These are phyloP conservation scores for Gigaspora rosea DNA, from an alignment of 192 early-diverging fungal genomes.

Conservation along the genomic window DNA sequence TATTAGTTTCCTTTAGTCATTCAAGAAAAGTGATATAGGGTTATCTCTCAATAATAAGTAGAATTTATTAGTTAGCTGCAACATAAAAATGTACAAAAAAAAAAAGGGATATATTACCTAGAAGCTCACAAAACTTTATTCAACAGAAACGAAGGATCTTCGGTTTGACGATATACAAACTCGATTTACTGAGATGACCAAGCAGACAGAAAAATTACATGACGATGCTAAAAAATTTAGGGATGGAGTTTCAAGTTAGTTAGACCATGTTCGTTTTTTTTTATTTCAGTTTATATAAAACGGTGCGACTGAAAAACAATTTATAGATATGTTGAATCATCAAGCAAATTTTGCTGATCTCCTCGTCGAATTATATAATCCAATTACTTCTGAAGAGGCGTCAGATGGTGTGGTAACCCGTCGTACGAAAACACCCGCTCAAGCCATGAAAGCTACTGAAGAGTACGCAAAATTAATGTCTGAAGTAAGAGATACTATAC, in stretches of 20 bases:
- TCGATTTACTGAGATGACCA: slow-evolving; percentile 18
- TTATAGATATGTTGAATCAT: slow-evolving; percentile 40
- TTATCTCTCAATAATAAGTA: not conserved
- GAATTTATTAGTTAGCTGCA: not conserved
- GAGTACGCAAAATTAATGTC: slow-evolving; percentile 39
- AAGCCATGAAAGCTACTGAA: slow-evolving; percentile 38
- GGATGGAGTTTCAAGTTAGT: slow-evolving; percentile 9
- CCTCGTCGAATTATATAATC: slow-evolving; percentile 42
- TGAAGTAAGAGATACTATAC: slow-evolving; percentile 41
- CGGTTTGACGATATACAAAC: slow-evolving; percentile 10
- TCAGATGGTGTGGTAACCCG: slow-evolving; percentile 34
- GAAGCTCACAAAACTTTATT: not conserved
- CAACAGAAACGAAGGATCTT: slow-evolving; percentile 14
- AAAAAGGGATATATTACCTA: not conserved
- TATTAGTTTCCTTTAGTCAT: not conserved
- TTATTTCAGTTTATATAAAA: not conserved
- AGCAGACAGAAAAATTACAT: slow-evolving; percentile 14
- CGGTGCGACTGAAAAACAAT: too few species aligned
- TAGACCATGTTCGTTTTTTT: not conserved
- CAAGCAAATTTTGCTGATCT: slow-evolving; percentile 46
- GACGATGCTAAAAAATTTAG: slow-evolving; percentile 29
- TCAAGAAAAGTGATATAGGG: not conserved
- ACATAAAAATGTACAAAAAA: not conserved
- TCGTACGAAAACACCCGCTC: slow-evolving; percentile 37
- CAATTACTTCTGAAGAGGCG: slow-evolving; percentile 20